phyloP scores from a whole-genome alignment of 805 yeast genomes.

The Lachancea kluyveri region DNA sequence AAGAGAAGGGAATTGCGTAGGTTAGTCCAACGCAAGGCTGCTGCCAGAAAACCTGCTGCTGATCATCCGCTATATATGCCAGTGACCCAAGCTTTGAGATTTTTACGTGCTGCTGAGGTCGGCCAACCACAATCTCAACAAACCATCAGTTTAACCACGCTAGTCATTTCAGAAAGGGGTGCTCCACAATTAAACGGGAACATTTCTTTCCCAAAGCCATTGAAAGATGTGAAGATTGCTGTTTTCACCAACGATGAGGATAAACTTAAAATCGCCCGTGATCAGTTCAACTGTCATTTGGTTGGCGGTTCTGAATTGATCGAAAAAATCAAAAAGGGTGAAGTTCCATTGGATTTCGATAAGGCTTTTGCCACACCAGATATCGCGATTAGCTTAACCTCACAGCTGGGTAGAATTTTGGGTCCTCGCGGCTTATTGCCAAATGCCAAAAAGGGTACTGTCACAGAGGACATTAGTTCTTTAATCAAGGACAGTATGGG shows the following conservation, averaged over 20 bases:
- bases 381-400: slow-evolving; percentile 51
- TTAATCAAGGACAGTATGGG: slow-evolving; percentile 55
- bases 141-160: slow-evolving; percentile 59
- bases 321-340: slow-evolving; percentile 48
- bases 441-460: slow-evolving; percentile 77
- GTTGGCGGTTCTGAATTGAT: slow-evolving; percentile 74
- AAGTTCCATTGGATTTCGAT: slow-evolving; percentile 52
- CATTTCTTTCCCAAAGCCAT: slow-evolving; percentile 64
- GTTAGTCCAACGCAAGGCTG: slow-evolving; percentile 31
- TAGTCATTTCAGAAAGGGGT: slow-evolving; percentile 69
- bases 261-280: slow-evolving; percentile 45
- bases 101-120: slow-evolving; percentile 82
- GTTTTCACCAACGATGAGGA: slow-evolving; percentile 60
- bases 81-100: slow-evolving; percentile 66
- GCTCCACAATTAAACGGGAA: slow-evolving; percentile 69
- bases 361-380: slow-evolving; percentile 85
- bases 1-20: slow-evolving; percentile 34
- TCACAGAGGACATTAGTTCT: slow-evolving; percentile 53
- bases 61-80: slow-evolving; percentile 61
- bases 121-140: slow-evolving; percentile 73
- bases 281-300: slow-evolving; percentile 48
- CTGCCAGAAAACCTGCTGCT: slow-evolving; percentile 40
- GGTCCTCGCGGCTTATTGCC: slow-evolving; percentile 94
- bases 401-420: slow-evolving; percentile 65
- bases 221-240: slow-evolving; percentile 56